Percentiles rank a stretch among this genome's conserved stretches.
Conservation (phyloP, 495 filamentous ascomycete genomes). For the Neurospora sublineolata region DNA sequence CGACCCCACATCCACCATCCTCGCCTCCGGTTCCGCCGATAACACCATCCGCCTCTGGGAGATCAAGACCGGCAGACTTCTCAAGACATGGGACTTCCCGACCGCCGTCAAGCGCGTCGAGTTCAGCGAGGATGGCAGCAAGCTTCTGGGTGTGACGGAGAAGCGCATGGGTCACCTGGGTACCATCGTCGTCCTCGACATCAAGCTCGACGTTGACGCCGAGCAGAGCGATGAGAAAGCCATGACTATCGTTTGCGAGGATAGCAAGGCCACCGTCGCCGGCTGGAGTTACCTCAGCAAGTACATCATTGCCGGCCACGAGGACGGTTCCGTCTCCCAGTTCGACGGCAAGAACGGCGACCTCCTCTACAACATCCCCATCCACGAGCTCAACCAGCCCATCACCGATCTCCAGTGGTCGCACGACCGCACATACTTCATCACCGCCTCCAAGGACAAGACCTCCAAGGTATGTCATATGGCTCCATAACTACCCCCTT, state of each 20-base stretch:
- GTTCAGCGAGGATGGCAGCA: slow-evolving; percentile 83
- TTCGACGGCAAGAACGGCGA: slow-evolving; percentile 93
- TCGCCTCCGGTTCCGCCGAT: slow-evolving; percentile 92
- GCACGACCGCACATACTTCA: slow-evolving; percentile 87
- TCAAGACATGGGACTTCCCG: slow-evolving; percentile 94
- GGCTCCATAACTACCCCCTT: not conserved
- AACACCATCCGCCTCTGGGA: slow-evolving; percentile 98
- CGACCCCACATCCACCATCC: slow-evolving; percentile 83
- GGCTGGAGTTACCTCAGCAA: slow-evolving; percentile 86
- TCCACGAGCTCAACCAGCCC: slow-evolving; percentile 70
- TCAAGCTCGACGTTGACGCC: slow-evolving; percentile 67
- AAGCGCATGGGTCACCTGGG: slow-evolving; percentile 93
- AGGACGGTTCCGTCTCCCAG: slow-evolving; percentile 87
- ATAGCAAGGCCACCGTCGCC: slow-evolving; percentile 93
- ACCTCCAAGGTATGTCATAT: slow-evolving; percentile 60
- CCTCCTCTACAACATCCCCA: slow-evolving; percentile 61
- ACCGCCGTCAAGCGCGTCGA: slow-evolving; percentile 95
- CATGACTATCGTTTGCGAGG: slow-evolving; percentile 77
- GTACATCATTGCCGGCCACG: slow-evolving; percentile 95
- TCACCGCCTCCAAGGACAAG: slow-evolving; percentile 97
- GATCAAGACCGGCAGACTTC: slow-evolving; percentile 77
- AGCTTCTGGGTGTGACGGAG: slow-evolving; percentile 87
- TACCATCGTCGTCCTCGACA: slow-evolving; percentile 83
- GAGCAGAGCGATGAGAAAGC: slow-evolving; percentile 71
- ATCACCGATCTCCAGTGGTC: slow-evolving; percentile 95